Evolutionary conservation across 805 yeast species (phyloP), one percentile per base, ranked within the genome.

Genomic region (Ogataea philodendri): DNA sequence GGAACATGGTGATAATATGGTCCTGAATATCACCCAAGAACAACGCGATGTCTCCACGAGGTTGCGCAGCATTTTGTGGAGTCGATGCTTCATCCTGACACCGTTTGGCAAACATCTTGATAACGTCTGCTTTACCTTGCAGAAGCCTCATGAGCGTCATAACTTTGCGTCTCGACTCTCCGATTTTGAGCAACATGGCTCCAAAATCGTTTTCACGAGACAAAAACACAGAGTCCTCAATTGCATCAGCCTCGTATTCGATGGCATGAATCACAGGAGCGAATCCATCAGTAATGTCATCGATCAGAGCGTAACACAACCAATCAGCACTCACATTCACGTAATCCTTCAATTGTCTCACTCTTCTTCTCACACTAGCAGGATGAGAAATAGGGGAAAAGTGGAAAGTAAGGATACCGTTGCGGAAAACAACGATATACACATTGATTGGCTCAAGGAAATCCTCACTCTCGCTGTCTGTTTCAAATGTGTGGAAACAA

Each of bases 1-100:
- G 96, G 62, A 78, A 84, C 97, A 90, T 90, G 11, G 97, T 90
- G 40, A 89, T 80, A 53, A 90, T 84, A 74, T 89, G 97, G 70
- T 89, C 97, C 64, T 88, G 96, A 56, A 89, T 89, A 76, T 89
- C 97, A 39, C 96, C 96, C 44, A 89, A 64, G 60, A 86, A 90
- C 45, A 89, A 69, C 0, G 95, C 95, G 62, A 89, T 89, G 52
- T 90, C 97, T 17, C 84, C 90, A 52, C 94, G 73, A 33, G 96
- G 96, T 49, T 79, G 76, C 1, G 73, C 68, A 17, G 57, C 46
- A 16, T 31, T 34, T 10, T 41, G 42, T 23, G 41, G 50, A 26
- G 41, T 36, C 17, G 51, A 42, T 4, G 66, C 72, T 42, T 75
- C 79, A 62, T 88, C 97, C 52, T 83, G 89, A 61, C 96, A 88